phyloP scores from a whole-genome alignment of 1,284 basidiomycete species.

The Trichosporon sp. region DNA sequence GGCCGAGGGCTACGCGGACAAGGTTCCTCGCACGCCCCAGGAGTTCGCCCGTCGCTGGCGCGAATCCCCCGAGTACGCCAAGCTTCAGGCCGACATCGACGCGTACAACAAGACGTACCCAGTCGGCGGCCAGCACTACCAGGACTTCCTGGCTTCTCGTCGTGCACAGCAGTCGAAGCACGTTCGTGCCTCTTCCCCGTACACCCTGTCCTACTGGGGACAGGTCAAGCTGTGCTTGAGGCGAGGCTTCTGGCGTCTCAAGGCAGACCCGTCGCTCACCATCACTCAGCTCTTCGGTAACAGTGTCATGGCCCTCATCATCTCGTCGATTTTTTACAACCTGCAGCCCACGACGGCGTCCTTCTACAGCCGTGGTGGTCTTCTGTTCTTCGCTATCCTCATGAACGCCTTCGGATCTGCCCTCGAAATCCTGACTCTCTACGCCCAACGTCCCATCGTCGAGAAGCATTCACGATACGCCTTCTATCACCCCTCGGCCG shows the following conservation, averaged over 20 bases:
- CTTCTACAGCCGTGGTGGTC: constrained; percentile 42
- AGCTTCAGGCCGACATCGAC: constrained; percentile 45
- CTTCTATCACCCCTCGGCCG: constrained; percentile 52
- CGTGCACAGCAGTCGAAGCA: constrained; percentile 51
- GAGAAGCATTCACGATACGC: constrained; percentile 51
- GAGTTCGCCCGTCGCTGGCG: constrained; percentile 56
- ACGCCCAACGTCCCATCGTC: constrained; percentile 52
- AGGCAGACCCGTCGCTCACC: constrained; percentile 48
- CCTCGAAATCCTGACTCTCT: constrained; percentile 50
- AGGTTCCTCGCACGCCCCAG: constrained; percentile 59
- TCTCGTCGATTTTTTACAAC: constrained; percentile 50
- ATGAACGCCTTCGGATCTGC: constrained; percentile 42
- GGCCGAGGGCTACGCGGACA: constrained; percentile 53
- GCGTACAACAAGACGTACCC: constrained; percentile 47
- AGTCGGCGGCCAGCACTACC: constrained; percentile 43
- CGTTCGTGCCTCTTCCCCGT: constrained; percentile 46
- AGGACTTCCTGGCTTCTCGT: constrained; percentile 49
- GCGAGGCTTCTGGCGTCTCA: constrained; percentile 49
- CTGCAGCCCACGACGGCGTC: constrained; percentile 34
- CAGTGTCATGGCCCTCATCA: constrained; percentile 49
- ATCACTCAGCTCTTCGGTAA: constrained; percentile 50
- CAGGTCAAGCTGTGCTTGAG: constrained; percentile 50
- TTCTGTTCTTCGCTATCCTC: constrained; percentile 52
- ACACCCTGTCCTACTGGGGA: constrained; percentile 48
- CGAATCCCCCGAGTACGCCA: constrained; percentile 38